These are phyloP conservation scores for Quaeritorhiza haematococci DNA, from an alignment of 371 early-diverging fungal genomes.

Conservation along the genomic window DNA sequence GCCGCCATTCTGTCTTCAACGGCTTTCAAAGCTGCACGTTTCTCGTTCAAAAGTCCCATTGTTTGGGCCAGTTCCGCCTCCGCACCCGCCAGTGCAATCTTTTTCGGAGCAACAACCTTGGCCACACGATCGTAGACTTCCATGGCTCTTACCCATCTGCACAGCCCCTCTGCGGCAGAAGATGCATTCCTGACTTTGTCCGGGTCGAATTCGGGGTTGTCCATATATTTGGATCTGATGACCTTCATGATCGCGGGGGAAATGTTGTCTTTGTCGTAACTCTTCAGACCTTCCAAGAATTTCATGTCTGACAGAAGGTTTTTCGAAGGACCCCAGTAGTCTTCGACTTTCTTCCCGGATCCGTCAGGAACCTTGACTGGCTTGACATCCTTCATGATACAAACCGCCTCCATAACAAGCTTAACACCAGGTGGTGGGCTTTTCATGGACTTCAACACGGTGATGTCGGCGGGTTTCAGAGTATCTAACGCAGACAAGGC, in stretches of 20 bases:
- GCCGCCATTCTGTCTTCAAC: constrained; percentile 47
- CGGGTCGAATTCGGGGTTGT: constrained; percentile 52
- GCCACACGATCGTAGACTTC: constrained; percentile 51
- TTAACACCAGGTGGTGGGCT: constrained; percentile 49
- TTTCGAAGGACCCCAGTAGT: constrained; percentile 46
- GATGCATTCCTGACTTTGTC: constrained; percentile 50
- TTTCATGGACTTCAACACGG: constrained; percentile 51
- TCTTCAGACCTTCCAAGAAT: constrained; percentile 39
- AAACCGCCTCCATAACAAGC: constrained; percentile 52
- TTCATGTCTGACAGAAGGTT: constrained; percentile 45
- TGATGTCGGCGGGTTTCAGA: constrained; percentile 44
- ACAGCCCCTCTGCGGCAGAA: constrained; percentile 53
- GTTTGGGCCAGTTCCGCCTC: constrained; percentile 43
- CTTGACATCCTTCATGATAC: constrained; percentile 52
- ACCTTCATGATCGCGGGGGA: constrained; percentile 43
- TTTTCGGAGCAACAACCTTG: constrained; percentile 51
- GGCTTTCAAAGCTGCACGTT: constrained; percentile 42
- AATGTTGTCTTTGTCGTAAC: constrained; percentile 53
- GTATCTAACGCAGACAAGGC: constrained; percentile 50
- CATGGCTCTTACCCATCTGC: constrained; percentile 51
- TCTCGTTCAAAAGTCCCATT: constrained; percentile 45
- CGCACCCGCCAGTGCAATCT: constrained; percentile 39
- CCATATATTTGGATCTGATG: constrained; percentile 48
- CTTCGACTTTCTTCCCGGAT: constrained; percentile 50
- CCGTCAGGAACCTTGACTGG: constrained; percentile 50